Evolutionary conservation across 208 protist genomes (phyloP), one percentile per base, ranked within the genome.

Genomic region (Leishmania arabica): DNA sequence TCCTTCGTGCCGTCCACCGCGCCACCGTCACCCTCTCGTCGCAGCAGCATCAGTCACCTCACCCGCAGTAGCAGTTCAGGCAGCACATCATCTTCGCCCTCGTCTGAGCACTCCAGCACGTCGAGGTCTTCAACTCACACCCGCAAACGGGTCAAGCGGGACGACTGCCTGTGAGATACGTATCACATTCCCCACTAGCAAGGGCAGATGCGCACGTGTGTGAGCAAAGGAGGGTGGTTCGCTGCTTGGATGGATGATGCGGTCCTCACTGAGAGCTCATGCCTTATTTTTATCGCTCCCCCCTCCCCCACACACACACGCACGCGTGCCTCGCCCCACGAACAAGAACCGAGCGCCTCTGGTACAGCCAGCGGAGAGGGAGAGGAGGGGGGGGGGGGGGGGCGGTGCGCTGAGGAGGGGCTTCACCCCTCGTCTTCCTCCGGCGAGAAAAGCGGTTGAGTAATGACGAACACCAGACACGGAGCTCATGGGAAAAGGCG

Each of bases 41-140:
- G 31, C 42, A 79, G 62, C 78, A 77, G 82, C 68, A 71, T 62
- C 78, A 49, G 65, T 51, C 72, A 45, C 51, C 72, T 9, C 31
- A 17, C 45, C 15, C 15, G 49, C 13, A 24, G 72, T 45, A n/a
- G 72, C 42, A 56, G 72, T 17, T 40, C 72, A 76, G 19, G 31
- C 27, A 62, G 27, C 69, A 73, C 27, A 19, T 31, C 69, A 53
- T 73, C 69, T 54, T 51, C 45, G 24, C 2, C 45, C 8, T 45
- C 27, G 27, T 73, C 45, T 34, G 45, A 54, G 27, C 27, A 37
- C 40, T 31, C 69, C 42, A 34, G 17, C 27, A 73, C 24, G 21
- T 53, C 69, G 27, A 73, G 21, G 9, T 54, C 69, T 6, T 37
- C 6, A 27, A 31, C 27, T 8, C 69, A 31, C 40, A 73, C 27